A percentile compares a stretch with the other conserved stretches of the same genome.
phyloP scores from a whole-genome alignment of 78 protist species.

The Speleostelium caveatum region DNA sequence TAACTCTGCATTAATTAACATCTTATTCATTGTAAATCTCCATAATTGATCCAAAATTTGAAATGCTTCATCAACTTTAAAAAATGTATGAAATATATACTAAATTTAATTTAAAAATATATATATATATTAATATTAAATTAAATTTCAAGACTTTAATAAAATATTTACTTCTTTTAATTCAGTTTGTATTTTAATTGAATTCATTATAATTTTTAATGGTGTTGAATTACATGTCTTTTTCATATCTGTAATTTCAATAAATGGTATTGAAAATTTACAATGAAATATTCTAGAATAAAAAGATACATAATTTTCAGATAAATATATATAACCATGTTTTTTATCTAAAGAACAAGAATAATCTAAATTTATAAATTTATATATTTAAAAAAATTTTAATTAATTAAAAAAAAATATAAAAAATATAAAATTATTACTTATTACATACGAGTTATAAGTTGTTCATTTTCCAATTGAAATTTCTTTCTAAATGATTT shows the following conservation, averaged over 20 bases:
- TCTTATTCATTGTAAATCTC: constrained; percentile 62
- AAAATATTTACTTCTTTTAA: too few species aligned
- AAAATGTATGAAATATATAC: constrained; percentile 59
- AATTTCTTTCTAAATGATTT: constrained; percentile 53
- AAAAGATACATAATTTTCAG: constrained; percentile 64
- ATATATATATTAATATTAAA: too few species aligned
- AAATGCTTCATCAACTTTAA: constrained; percentile 71
- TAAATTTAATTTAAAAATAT: too few species aligned
- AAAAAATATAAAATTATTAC: too few species aligned
- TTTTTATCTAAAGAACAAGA: constrained; percentile 74
- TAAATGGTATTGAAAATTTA: constrained; percentile 27
- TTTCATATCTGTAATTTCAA: constrained; percentile 41
- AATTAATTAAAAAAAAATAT: too few species aligned
- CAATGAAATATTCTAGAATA: constrained; percentile 33
- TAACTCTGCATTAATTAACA: constrained; percentile 37
- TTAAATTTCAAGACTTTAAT: too few species aligned
- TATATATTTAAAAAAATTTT: background rate
- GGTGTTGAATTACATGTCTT: constrained; percentile 19
- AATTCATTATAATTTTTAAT: constrained; percentile 20
- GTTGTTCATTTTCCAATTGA: constrained; percentile 21
- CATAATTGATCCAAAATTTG: constrained; percentile 61
- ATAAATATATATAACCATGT: constrained; percentile 70
- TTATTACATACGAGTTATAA: constrained; percentile 24
- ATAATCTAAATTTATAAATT: constrained; percentile 7
- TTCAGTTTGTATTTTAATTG: constrained; percentile 57